Base-by-base conservation (phyloP, 1,284 basidiomycete species). In the Trametes hirsuta region DNA sequence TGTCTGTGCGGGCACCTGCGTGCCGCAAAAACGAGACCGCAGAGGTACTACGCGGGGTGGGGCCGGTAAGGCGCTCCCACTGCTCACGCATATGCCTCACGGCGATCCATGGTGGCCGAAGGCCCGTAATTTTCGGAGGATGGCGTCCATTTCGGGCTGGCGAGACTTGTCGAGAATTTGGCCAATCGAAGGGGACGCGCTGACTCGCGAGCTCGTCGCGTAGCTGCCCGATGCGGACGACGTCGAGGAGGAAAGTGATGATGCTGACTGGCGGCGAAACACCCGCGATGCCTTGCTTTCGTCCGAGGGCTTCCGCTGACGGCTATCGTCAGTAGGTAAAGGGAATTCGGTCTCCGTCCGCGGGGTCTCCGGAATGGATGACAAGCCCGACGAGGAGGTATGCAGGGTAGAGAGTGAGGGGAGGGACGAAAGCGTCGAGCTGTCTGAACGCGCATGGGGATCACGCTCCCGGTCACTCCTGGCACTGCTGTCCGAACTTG, bases 241-340 rank as follows among this genome's bases (percentile, higher is more conserved):
- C 2, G 71, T 58, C 4, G 66, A 61, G 6, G 72, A 57, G 5
- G 73, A 67, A 11, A 63, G 51, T 15, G 72, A 56, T 3, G 72
- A 68, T 18, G 65, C 56, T 36, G 79, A 79, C 48, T 77, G 73
- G 48, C 75, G 75, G 12, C 36, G 30, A 36, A 74, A 66, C 34
- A 72, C 72, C 45, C 73, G 72, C 46, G 77, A 72, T 30, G 74
- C 70, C 22, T 70, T 66, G 59, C 75, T 74, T 47, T 75, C 75
- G 62, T 40, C 37, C 6, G 36, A 15, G 3, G 22, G 34, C 21
- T 24, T 50, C 36, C 71, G 75, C 52, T 68, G 48, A 15, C 36
- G n/a, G 15, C 30, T 47, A 30, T 30, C 30, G 30, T 30, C 30
- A 30, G 30, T 18, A n/a, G 30, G 36, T 14, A 24, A 11, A 47